Conservation (phyloP, 331 rosid species). For the Saraca asoca region DNA sequence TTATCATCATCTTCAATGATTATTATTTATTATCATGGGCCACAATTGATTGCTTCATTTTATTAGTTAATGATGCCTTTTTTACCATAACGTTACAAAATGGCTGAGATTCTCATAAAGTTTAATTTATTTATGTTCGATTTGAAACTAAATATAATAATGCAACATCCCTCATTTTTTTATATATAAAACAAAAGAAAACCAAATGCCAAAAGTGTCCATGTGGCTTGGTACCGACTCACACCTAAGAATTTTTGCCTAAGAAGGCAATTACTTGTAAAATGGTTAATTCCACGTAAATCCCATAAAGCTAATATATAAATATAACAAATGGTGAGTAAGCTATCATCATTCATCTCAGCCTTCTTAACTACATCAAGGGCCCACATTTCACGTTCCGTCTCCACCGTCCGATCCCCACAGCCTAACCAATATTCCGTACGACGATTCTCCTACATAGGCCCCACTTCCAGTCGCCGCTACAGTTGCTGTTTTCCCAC, state of each 20-base stretch:
- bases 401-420: conserved; percentile 42
- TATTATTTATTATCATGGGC: too few relatives aligned
- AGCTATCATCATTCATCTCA: background rate
- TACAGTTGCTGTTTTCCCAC: conserved; percentile 20
- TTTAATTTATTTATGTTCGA: too few relatives aligned
- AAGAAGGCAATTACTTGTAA: conserved; percentile 30
- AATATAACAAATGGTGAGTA: conserved; percentile 3
- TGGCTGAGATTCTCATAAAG: too few relatives aligned
- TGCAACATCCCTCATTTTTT: too few relatives aligned
- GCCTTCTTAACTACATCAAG: too few relatives aligned
- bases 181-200: conserved; percentile 21
- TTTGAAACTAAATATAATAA: too few relatives aligned
- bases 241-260: conserved; percentile 13
- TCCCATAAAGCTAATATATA: background rate
- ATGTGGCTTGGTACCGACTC: conserved; percentile 14
- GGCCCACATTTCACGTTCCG: conserved; percentile 17
- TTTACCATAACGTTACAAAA: too few relatives aligned
- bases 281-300: conserved; percentile 37
- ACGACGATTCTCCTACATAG: too few relatives aligned
- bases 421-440: conserved; percentile 34
- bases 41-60: too few relatives aligned
- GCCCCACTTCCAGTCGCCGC: conserved; percentile 47
- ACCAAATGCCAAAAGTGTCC: background rate
- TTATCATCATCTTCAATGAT: too few relatives aligned
- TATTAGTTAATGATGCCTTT: too few relatives aligned